Conservation (phyloP, 345 rosid genomes). For the Jatropha curcas region DNA sequence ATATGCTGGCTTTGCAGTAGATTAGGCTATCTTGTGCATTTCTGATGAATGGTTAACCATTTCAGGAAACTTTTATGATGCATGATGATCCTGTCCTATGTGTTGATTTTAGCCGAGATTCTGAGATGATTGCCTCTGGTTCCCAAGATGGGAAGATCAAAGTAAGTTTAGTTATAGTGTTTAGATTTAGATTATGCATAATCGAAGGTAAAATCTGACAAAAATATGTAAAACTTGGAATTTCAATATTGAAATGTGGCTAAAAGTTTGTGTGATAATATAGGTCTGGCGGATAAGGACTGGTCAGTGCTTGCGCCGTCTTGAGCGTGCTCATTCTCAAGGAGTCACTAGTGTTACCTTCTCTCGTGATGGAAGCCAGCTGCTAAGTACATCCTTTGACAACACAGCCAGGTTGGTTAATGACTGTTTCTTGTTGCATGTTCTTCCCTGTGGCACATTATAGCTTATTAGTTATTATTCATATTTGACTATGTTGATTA, state of each 20-base stretch:
- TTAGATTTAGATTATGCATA: constrained; percentile 1
- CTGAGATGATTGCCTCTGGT: constrained; percentile 96
- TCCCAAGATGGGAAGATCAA: constrained; percentile 97
- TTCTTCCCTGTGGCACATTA: neutral
- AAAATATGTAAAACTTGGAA: neutral
- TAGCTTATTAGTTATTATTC: neutral
- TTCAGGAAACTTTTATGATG: constrained; percentile 99
- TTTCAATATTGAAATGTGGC: neutral
- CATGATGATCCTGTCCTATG: constrained; percentile 96
- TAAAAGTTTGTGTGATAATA: constrained; percentile 2
- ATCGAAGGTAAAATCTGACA: neutral
- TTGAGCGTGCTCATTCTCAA: constrained; percentile 91
- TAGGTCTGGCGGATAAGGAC: constrained; percentile 98
- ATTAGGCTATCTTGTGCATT: constrained; percentile 13
- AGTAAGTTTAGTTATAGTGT: constrained; percentile 43
- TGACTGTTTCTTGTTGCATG: constrained; percentile 3
- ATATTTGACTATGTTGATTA: neutral
- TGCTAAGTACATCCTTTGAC: constrained; percentile 94
- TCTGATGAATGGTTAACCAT: constrained; percentile 18
- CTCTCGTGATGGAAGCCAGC: constrained; percentile 97
- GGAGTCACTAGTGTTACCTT: constrained; percentile 91
- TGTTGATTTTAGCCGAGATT: constrained; percentile 96
- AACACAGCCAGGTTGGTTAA: constrained; percentile 70
- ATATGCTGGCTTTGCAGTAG: neutral
- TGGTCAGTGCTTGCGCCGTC: constrained; percentile 90